Evolutionary conservation across 176 grass and related monocot genomes (phyloP).

Genomic region (Eremochloa ophiuroides): DNA sequence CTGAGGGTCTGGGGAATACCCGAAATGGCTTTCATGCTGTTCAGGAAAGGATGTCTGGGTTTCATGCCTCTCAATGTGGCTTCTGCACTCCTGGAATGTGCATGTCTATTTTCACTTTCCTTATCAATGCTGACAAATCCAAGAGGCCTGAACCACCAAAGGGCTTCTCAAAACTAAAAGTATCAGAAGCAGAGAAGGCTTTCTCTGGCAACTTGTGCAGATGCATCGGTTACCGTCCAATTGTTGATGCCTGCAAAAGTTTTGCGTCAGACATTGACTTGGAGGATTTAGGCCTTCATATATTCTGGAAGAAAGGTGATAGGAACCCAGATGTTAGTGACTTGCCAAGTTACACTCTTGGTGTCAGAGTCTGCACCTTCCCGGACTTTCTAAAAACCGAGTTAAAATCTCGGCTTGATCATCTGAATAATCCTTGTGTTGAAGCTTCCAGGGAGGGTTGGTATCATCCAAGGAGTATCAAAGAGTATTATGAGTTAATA

Average conservation of each 20-base stretch:
- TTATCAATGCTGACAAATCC: conserved; percentile 70
- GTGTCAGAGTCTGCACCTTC: conserved; percentile 53
- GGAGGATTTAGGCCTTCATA: conserved; percentile 74
- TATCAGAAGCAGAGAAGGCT: conserved; percentile 54
- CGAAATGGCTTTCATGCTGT: conserved; percentile 62
- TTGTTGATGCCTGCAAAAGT: conserved; percentile 85
- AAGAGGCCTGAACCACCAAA: conserved; percentile 47
- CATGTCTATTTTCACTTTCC: conserved; percentile 81
- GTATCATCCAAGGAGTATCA: conserved; percentile 50
- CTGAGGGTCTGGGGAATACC: conserved; percentile 67
- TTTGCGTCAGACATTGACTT: conserved; percentile 73
- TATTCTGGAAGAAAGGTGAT: conserved; percentile 63
- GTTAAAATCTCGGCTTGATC: conserved; percentile 38
- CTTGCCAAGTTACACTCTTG: conserved; percentile 47
- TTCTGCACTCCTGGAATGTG: conserved; percentile 93
- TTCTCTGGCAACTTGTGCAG: conserved; percentile 75
- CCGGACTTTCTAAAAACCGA: conserved; percentile 67
- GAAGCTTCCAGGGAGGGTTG: conserved; percentile 23
- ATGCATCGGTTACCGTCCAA: conserved; percentile 70
- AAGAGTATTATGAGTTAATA: conserved; percentile 44
- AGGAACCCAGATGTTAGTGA: conserved; percentile 33
- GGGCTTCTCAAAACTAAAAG: conserved; percentile 67
- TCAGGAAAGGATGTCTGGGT: conserved; percentile 66
- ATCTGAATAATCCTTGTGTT: not conserved
- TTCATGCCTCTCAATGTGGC: conserved; percentile 85